These are phyloP conservation scores for Penicillium paneum DNA, from an alignment of 2,329 filamentous ascomycete genomes.

Conservation along the genomic window DNA sequence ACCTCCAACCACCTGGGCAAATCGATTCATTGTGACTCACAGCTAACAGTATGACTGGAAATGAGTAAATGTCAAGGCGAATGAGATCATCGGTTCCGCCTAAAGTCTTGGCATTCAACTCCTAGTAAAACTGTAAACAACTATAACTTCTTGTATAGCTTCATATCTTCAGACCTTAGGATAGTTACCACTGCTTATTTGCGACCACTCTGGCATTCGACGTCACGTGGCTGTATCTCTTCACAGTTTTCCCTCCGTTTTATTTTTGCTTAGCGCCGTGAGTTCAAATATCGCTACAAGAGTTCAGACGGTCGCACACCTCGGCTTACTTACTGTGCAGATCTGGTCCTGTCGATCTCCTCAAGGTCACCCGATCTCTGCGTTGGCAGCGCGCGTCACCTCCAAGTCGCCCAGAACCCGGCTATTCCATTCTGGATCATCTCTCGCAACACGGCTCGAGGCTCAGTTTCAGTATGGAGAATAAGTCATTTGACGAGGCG, in stretches of 20 bases:
- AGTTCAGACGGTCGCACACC: conserved; percentile 9
- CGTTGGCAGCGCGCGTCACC: conserved; percentile 31
- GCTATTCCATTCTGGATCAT: conserved; percentile 6
- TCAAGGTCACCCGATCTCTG: conserved; percentile 37
- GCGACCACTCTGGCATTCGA: not conserved
- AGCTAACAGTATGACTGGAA: not conserved
- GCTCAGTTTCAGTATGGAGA: conserved; percentile 15
- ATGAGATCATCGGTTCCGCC: conserved; percentile 8
- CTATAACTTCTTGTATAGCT: conserved; percentile 5
- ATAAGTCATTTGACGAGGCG: conserved; percentile 23
- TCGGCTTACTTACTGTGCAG: conserved; percentile 18
- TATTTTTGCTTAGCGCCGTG: conserved; percentile 1
- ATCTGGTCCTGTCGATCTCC: conserved; percentile 30
- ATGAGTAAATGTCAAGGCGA: conserved; percentile 4
- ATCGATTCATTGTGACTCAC: not conserved
- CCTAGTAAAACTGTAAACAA: conserved; percentile 1
- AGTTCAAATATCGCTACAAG: not conserved
- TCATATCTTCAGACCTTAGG: not conserved
- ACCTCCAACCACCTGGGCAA: not conserved
- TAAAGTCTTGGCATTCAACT: conserved; percentile 4
- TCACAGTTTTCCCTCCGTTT: not conserved
- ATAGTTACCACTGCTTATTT: not conserved
- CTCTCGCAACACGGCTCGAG: not conserved
- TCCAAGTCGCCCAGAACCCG: conserved; percentile 5
- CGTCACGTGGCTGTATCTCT: conserved; percentile 3